Base-by-base conservation (phyloP, 1,139 yeast genomes). In the Taphrina populina region DNA sequence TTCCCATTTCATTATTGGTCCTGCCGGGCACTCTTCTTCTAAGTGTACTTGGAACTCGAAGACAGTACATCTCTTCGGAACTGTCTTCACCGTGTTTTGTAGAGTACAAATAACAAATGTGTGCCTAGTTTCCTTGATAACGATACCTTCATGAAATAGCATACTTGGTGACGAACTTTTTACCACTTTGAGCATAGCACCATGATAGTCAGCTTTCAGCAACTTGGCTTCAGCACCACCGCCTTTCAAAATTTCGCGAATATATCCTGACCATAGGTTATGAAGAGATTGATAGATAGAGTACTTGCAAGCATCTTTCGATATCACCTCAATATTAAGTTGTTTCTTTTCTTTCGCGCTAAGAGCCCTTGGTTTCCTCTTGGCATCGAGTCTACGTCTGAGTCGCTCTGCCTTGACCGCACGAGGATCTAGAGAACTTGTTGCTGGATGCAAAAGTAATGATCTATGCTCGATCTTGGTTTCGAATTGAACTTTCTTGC, bases 61-160 rank as follows among this genome's bases (percentile, higher is more conserved):
- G 27, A 11, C 60, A 46, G 54, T 53, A 64, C 43, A 69, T 66
- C 54, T 54, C 52, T 61, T 59, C 10, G 59, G 49, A 4, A 37
- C 44, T 7, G 55, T 49, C 37, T 55, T 44, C 26, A 56, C 23
- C 19, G 15, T 30, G 33, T 58, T 43, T n/a, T 33, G 44, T 4
- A n/a, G 27, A 10, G 60, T 58, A 84, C 58, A 81, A 47, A 90
- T 64, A 2, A 88, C 78, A 65, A 88, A 84, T 56, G 80, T 78
- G 63, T 83, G 80, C 66, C 86, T 90, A 5, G 92, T 80, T 66
- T 92, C 98, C 84, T 95, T 86, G 0, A 88, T 72, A 1, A 90
- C 88, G 4, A 90, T 84, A 0, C 98, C 98, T 37, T 75, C 64
- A 15, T 77, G 64, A 0, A 95, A 95, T 4, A 83, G 76, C 56